Evolutionary conservation across 2,329 filamentous ascomycete genomes (phyloP).

Genomic region (Phyllosticta capitalensis): DNA sequence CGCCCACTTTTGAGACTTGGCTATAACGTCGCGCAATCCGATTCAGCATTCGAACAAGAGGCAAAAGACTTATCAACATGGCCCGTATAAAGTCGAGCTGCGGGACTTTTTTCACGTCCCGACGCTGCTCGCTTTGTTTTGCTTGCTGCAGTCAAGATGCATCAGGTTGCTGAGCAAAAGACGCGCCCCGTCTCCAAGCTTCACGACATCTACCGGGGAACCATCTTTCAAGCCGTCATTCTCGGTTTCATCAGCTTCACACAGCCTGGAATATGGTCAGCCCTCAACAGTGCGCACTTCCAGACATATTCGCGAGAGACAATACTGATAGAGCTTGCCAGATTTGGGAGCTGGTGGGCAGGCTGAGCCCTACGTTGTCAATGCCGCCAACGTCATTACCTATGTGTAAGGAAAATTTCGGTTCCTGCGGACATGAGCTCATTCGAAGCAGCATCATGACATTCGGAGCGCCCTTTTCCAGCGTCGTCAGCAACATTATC

Average conservation of each 20-base stretch:
- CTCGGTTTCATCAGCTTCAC: slow-evolving; percentile 38
- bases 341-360: slow-evolving; percentile 18
- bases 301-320: slow-evolving; percentile 26
- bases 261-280: slow-evolving; percentile 41
- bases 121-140: background rate
- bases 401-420: slow-evolving; percentile 35
- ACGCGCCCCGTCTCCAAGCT: background rate
- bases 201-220: slow-evolving; percentile 30
- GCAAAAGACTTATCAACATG: background rate
- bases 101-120: background rate
- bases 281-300: slow-evolving; percentile 28
- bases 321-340: background rate
- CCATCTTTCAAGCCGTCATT: slow-evolving; percentile 39
- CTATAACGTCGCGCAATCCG: background rate
- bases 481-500: slow-evolving; percentile 27
- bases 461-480: background rate
- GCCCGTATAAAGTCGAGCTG: background rate
- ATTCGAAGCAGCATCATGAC: slow-evolving; percentile 15
- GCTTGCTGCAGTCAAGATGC: background rate
- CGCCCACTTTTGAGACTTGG: background rate
- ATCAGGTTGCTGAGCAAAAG: background rate
- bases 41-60: background rate
- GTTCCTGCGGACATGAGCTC: slow-evolving; percentile 29
- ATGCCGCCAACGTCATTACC: slow-evolving; percentile 9
- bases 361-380: slow-evolving; percentile 3